Conservation (phyloP, 768 basidiomycete species). For the Amanita exitialis region DNA sequence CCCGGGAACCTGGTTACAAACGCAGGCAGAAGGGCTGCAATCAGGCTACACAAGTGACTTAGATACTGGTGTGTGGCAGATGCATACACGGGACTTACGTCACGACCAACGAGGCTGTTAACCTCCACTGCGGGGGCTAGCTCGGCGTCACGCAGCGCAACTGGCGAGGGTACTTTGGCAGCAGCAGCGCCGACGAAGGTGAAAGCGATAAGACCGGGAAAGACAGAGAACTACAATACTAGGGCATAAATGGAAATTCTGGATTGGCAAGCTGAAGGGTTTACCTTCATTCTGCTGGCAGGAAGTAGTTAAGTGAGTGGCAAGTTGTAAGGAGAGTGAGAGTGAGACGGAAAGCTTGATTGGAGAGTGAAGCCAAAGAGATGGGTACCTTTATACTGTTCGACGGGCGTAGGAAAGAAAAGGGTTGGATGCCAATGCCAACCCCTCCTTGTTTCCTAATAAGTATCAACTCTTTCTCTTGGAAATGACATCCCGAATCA, state of each 20-base stretch:
- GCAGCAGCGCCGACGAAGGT: conserved; percentile 9
- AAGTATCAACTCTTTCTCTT: no score
- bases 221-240: conserved; percentile 7
- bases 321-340: no score
- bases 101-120: background rate
- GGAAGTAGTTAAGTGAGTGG: no score
- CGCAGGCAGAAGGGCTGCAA: background rate
- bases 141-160: conserved; percentile 6
- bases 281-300: background rate
- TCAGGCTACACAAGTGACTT: background rate
- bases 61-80: background rate
- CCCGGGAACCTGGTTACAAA: background rate
- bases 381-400: no score
- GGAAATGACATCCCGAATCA: no score
- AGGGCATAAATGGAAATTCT: background rate
- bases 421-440: no score
- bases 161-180: conserved; percentile 1
- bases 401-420: no score
- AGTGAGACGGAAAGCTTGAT: background rate
- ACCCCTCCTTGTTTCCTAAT: no score
- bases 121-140: conserved; percentile 5
- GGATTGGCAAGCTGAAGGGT: no score
- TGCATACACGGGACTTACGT: background rate
- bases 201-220: conserved; percentile 7
- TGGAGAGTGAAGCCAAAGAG: no score